A percentile compares a stretch with the other conserved stretches of the same genome.
These are phyloP conservation scores for Alisma plantagoaquatica DNA, from an alignment of 106 monocot species.

Conservation along the genomic window DNA sequence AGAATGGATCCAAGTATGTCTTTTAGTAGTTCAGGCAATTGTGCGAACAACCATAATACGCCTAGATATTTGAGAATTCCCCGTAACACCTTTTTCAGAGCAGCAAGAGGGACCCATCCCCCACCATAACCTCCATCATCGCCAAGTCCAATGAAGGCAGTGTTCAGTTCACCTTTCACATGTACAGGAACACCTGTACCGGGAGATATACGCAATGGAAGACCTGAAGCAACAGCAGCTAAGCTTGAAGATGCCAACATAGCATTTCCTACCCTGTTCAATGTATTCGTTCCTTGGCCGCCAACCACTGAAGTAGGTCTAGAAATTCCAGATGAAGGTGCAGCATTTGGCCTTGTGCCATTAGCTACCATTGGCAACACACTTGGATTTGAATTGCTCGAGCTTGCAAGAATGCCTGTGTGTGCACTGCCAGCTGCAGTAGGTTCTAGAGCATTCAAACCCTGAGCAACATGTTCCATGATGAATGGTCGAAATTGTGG, in stretches of 20 bases:
- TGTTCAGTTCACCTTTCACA: constrained; percentile 89
- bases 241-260: constrained; percentile 61
- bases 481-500: constrained; percentile 98
- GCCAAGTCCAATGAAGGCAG: constrained; percentile 93
- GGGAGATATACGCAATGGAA: constrained; percentile 58
- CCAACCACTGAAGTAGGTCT: constrained; percentile 37
- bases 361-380: constrained; percentile 21
- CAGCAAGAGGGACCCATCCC: constrained; percentile 98
- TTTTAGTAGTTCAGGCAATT: constrained; percentile 87
- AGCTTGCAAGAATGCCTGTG: constrained; percentile 18
- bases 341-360: constrained; percentile 24
- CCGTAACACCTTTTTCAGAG: constrained; percentile 87
- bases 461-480: constrained; percentile 99
- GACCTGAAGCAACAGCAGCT: constrained; percentile 45
- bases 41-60: constrained; percentile 95
- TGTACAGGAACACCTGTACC: constrained; percentile 73
- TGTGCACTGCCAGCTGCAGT: constrained; percentile 43
- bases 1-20: constrained; percentile 95
- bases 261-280: constrained; percentile 47
- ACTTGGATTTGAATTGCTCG: constrained; percentile 20
- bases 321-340: constrained; percentile 19
- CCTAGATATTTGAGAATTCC: constrained; percentile 98
- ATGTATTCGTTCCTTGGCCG: constrained; percentile 36
- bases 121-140: constrained; percentile 99
- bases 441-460: constrained; percentile 84